Evolutionary conservation across 1,284 basidiomycete species (phyloP).

Genomic region (Moniliophthora roreri): DNA sequence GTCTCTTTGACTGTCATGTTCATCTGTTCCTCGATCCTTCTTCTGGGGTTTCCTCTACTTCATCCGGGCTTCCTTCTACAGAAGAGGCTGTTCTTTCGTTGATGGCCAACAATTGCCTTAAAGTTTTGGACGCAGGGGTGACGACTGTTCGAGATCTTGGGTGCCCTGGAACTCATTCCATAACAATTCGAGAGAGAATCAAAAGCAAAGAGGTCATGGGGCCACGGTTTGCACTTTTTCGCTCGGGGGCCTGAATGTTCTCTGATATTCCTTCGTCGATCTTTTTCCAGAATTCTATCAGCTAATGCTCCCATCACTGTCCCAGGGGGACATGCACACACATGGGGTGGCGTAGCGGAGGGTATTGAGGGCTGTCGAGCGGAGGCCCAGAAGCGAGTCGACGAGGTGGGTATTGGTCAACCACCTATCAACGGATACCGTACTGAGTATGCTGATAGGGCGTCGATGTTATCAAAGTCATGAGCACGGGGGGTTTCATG

Average conservation of each 20-base stretch:
- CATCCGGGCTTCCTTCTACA: not conserved
- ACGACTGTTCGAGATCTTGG: constrained; percentile 15
- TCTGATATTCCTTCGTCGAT: not conserved
- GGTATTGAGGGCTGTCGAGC: constrained; percentile 11
- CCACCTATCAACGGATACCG: not conserved
- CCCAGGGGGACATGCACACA: constrained; percentile 11
- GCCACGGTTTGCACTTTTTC: constrained; percentile 12
- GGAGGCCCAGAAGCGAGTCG: constrained; percentile 13
- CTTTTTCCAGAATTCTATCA: constrained; percentile 6
- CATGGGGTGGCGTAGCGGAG: constrained; percentile 14
- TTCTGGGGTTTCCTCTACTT: constrained; percentile 6
- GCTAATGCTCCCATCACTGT: constrained; percentile 17
- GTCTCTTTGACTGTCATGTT: constrained; percentile 16
- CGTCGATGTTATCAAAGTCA: constrained; percentile 17
- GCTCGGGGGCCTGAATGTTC: not conserved
- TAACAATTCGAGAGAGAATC: constrained; percentile 12
- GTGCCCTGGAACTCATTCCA: constrained; percentile 10
- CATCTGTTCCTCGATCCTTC: constrained; percentile 15
- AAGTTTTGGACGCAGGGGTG: constrained; percentile 14
- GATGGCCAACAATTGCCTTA: constrained; percentile 11
- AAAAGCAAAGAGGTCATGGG: constrained; percentile 9
- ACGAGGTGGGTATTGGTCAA: constrained; percentile 7
- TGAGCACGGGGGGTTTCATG: constrained; percentile 16
- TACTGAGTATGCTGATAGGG: constrained; percentile 1
- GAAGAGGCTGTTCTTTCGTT: not conserved